Conservation (phyloP, 192 early-diverging fungal genomes). For the Chytriomyces sp. region DNA sequence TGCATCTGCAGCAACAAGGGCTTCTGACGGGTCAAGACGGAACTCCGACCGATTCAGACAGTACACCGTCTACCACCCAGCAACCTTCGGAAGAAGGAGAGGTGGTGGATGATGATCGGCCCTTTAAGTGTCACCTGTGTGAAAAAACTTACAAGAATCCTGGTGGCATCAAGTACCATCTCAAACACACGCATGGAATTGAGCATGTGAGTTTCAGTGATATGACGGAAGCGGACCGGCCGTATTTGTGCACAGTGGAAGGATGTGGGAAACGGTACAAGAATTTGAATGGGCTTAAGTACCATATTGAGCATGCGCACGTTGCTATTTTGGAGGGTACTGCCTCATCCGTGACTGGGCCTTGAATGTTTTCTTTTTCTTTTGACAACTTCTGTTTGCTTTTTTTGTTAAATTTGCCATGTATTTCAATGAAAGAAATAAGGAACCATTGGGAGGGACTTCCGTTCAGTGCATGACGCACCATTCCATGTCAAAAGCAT, state of each 20-base stretch:
- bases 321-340: conserved; percentile 15
- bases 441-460: too few relatives aligned
- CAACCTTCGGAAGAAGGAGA: conserved; percentile 18
- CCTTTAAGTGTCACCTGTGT: conserved; percentile 91
- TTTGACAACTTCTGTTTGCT: background rate
- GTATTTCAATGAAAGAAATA: background rate
- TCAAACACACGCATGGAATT: conserved; percentile 88
- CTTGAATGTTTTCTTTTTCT: background rate
- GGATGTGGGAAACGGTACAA: conserved; percentile 99
- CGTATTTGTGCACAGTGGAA: conserved; percentile 72
- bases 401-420: background rate
- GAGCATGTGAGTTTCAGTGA: conserved; percentile 43
- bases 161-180: conserved; percentile 97
- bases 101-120: conserved; percentile 73
- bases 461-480: too few relatives aligned
- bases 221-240: conserved; percentile 64
- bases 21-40: conserved; percentile 9
- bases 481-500: too few relatives aligned
- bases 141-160: conserved; percentile 98
- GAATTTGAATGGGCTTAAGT: conserved; percentile 96
- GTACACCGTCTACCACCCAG: background rate
- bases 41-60: background rate
- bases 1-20: background rate
- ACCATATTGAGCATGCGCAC: conserved; percentile 59
- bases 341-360: background rate